These are phyloP conservation scores for Ascochyta pisi DNA, from an alignment of 2,329 filamentous ascomycete genomes.

Conservation along the genomic window DNA sequence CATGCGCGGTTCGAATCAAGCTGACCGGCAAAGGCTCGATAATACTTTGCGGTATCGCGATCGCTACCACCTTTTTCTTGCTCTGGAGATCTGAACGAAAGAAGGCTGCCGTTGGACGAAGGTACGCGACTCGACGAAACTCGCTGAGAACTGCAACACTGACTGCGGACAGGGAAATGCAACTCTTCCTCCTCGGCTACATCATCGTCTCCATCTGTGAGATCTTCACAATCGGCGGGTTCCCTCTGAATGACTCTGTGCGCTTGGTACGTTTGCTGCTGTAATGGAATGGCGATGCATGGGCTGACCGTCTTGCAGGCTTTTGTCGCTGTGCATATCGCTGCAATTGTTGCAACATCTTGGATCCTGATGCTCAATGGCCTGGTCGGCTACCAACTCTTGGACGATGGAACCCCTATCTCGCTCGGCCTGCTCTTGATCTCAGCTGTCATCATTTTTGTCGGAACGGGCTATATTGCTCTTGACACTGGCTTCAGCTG, in stretches of 20 bases:
- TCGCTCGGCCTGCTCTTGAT: constrained; percentile 77
- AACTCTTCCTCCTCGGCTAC: constrained; percentile 87
- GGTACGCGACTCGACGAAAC: constrained; percentile 53
- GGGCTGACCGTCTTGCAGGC: constrained; percentile 59
- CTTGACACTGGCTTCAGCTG: constrained; percentile 90
- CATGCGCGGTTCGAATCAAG: constrained; percentile 9
- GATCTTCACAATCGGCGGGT: constrained; percentile 92
- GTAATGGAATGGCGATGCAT: not conserved
- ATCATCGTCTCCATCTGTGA: constrained; percentile 91
- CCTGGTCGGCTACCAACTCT: constrained; percentile 87
- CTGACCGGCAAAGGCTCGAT: constrained; percentile 74
- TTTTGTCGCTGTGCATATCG: constrained; percentile 90
- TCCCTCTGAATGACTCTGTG: constrained; percentile 74
- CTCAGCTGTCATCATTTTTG: constrained; percentile 75
- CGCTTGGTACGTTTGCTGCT: constrained; percentile 68
- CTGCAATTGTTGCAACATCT: constrained; percentile 82
- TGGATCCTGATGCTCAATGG: constrained; percentile 95
- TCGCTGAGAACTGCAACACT: constrained; percentile 11
- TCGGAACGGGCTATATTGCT: constrained; percentile 94
- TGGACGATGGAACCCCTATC: constrained; percentile 89
- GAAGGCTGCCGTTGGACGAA: constrained; percentile 89
- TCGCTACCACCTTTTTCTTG: constrained; percentile 70
- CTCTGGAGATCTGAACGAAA: constrained; percentile 85
- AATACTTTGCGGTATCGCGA: constrained; percentile 78
- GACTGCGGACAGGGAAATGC: constrained; percentile 78